phyloP scores from a whole-genome alignment of 768 basidiomycete genomes.

The Amanita rimosa region DNA sequence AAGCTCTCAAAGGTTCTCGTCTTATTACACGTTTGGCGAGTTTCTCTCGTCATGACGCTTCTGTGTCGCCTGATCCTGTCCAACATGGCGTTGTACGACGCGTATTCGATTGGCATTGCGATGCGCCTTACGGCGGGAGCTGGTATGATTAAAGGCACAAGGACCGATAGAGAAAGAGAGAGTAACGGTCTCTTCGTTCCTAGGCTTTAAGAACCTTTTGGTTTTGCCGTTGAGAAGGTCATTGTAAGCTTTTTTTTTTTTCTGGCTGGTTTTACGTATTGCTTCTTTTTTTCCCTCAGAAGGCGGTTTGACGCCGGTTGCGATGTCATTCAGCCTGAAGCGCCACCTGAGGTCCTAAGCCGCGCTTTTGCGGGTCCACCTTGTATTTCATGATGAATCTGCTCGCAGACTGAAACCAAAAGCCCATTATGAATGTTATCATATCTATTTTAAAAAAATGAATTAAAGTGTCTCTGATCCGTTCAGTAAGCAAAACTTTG shows the following conservation, averaged over 20 bases:
- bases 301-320: background rate
- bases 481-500: background rate
- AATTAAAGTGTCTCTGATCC: background rate
- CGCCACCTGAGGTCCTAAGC: background rate
- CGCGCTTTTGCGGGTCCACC: background rate
- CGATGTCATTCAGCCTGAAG: background rate
- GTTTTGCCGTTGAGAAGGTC: background rate
- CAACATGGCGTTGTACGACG: background rate
- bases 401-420: too few species aligned
- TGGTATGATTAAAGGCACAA: background rate
- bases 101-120: background rate
- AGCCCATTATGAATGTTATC: too few species aligned
- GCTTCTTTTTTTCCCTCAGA: background rate
- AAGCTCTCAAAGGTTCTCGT: slow-evolving; percentile 14
- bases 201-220: slow-evolving; percentile 2
- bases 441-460: too few species aligned
- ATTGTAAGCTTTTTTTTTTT: background rate
- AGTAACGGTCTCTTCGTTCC: background rate
- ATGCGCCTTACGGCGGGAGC: too few species aligned
- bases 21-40: slow-evolving; percentile 4
- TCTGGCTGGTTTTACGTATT: background rate
- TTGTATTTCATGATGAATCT: background rate
- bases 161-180: background rate
- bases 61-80: slow-evolving; percentile 5
- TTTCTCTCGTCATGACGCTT: background rate